Conservation (phyloP, 352 stramenopile species). For the Phytophthora colocasiae region DNA sequence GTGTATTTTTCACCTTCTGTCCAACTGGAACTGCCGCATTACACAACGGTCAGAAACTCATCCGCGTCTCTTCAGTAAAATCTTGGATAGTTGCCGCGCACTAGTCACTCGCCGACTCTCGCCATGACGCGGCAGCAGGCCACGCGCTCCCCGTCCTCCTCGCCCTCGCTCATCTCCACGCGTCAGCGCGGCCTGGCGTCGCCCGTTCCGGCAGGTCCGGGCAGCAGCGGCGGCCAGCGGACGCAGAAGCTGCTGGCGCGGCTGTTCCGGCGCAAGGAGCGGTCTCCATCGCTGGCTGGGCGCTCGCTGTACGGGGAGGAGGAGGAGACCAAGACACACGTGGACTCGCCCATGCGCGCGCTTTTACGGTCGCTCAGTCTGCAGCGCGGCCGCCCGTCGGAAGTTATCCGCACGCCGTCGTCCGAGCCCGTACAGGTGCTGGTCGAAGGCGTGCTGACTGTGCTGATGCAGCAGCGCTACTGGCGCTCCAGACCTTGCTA, state of each 20-base stretch:
- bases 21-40: not conserved
- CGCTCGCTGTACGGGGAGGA: conserved; percentile 37
- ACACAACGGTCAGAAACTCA: conserved; percentile 13
- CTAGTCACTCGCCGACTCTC: conserved; percentile 15
- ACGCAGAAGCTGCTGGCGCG: conserved; percentile 41
- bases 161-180: conserved; percentile 15
- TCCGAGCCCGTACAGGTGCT: conserved; percentile 33
- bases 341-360: conserved; percentile 41
- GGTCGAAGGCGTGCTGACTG: conserved; percentile 59
- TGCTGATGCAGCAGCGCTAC: conserved; percentile 61
- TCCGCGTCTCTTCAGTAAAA: conserved; percentile 35
- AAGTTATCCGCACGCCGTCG: conserved; percentile 3
- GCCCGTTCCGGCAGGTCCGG: not conserved
- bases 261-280: conserved; percentile 47
- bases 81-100: conserved; percentile 41
- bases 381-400: conserved; percentile 23
- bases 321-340: conserved; percentile 40
- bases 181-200: conserved; percentile 14
- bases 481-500: conserved; percentile 65
- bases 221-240: conserved; percentile 10
- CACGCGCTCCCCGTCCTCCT: conserved; percentile 25
- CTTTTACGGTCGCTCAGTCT: conserved; percentile 47
- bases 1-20: not conserved
- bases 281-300: conserved; percentile 9
- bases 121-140: conserved; percentile 33